Base-by-base conservation (phyloP, 805 yeast genomes). In the Sugiyamaella lignohabitans region DNA sequence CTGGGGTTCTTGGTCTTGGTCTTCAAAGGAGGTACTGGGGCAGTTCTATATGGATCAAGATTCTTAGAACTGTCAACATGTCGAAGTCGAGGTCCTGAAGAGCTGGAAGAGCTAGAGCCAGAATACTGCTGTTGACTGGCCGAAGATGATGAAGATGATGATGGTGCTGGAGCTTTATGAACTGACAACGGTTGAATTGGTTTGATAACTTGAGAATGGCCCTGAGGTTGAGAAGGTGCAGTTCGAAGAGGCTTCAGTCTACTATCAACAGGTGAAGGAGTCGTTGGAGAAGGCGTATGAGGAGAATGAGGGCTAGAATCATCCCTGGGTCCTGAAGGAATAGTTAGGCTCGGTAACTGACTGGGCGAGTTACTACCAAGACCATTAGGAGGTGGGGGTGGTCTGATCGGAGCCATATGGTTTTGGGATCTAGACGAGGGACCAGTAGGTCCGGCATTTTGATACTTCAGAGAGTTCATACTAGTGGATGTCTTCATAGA, bases 11-110 rank as follows among this genome's bases (percentile, higher is more conserved):
- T 27, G 11, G 8, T 8, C 14, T 27, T 14, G 8, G 21, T 17
- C 29, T 5, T 38, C 19, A 37, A n/a, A 22, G 47, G 38, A 11
- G 60, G 55, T 24, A 59, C 46, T 27, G 67, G 66, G 0, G 69
- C 61, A 1, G 60, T 56, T 21, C 59, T 40, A 17, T 53, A 47
- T 34, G 24, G 50, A 29, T 61, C 50, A 3, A 27, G 32, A 27
- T 27, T 27, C 32, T 27, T 27, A 8, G 8, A 8, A 27, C 22
- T 18, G n/a, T 38, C 23, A 8, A 14, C 41, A 38, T 16, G 23
- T 5, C 37, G 22, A n/a, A 27, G 5, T 19, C 24, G 21, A n/a
- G n/a, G n/a, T n/a, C n/a, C 6, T 27, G 11, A 27, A 11, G 30
- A 6, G 6, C 10, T 6, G 30, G 30, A 27, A 11, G 30, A 6